Conservation (phyloP, 2,329 filamentous ascomycete species). For the Purpureocillium takamizusanense region DNA sequence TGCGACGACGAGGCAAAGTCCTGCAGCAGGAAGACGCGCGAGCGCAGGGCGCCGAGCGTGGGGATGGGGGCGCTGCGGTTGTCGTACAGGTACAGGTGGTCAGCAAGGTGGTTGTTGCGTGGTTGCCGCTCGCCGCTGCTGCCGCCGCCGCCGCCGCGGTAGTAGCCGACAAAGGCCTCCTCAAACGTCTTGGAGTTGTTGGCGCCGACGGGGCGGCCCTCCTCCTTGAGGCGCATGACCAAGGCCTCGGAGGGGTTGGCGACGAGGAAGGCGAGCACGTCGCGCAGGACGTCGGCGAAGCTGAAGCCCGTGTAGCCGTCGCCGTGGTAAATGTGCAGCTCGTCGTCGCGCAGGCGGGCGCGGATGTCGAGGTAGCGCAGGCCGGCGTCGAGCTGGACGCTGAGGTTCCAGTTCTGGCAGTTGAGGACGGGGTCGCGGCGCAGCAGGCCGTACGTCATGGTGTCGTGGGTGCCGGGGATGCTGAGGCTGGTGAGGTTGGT, state of each 20-base stretch:
- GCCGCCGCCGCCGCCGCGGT: conserved; percentile 23
- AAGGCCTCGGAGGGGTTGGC: conserved; percentile 35
- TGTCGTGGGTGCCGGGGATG: conserved; percentile 45
- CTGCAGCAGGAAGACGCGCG: conserved; percentile 37
- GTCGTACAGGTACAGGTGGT: conserved; percentile 28
- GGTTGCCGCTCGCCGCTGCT: too few species aligned
- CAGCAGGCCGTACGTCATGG: conserved; percentile 36
- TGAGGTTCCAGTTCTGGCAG: conserved; percentile 39
- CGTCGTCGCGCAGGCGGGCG: conserved; percentile 30
- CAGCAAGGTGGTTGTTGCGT: too few species aligned
- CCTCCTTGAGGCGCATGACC: conserved; percentile 41
- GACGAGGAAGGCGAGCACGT: conserved; percentile 36
- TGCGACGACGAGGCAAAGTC: conserved; percentile 33
- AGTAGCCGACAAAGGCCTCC: conserved; percentile 33
- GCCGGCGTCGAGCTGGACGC: conserved; percentile 34
- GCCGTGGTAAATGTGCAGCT: conserved; percentile 39
- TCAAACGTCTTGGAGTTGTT: conserved; percentile 31
- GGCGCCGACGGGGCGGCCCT: conserved; percentile 26
- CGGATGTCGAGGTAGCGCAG: conserved; percentile 42
- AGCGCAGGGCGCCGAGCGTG: conserved; percentile 34
- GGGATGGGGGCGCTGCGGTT: conserved; percentile 24
- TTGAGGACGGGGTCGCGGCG: conserved; percentile 21
- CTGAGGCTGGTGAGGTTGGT: conserved; percentile 33
- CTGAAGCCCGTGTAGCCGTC: conserved; percentile 34
- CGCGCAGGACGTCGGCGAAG: conserved; percentile 30